Evolutionary conservation across 345 rosid genomes (phyloP).

Genomic region (Acer campestre): DNA sequence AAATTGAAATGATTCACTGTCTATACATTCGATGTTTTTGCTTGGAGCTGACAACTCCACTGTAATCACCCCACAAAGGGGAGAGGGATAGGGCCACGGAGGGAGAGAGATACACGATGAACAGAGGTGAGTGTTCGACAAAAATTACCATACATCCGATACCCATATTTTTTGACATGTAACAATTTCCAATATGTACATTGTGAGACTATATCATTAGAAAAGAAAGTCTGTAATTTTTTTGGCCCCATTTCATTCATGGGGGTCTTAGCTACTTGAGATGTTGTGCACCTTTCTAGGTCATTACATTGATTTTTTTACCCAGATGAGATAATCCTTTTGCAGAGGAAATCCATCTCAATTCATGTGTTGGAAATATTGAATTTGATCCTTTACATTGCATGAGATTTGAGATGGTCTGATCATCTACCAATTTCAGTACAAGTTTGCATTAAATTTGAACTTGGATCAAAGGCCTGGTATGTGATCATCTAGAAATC

Average conservation of each 20-base stretch:
- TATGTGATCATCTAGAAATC: no score
- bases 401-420: background rate
- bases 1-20: conserved; percentile 29
- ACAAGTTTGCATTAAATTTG: no score
- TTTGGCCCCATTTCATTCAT: background rate
- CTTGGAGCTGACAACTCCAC: conserved; percentile 12
- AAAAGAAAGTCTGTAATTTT: conserved; percentile 26
- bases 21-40: conserved; percentile 15
- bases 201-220: conserved; percentile 17
- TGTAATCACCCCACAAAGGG: conserved; percentile 20
- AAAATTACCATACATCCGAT: conserved; percentile 21
- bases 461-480: no score
- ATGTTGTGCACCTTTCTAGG: background rate
- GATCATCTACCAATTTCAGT: background rate
- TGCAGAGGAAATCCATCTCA: background rate
- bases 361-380: background rate
- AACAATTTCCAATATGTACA: conserved; percentile 21
- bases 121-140: conserved; percentile 40
- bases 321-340: background rate
- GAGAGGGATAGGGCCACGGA: conserved; percentile 13
- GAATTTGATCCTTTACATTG: background rate
- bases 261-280: conserved; percentile 4
- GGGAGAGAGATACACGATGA: conserved; percentile 11
- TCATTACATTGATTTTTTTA: background rate
- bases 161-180: conserved; percentile 27